Evolutionary conservation across 2,329 filamentous ascomycete genomes (phyloP), one percentile per base, ranked within the genome.

Genomic region (Ceratocystis papillata): DNA sequence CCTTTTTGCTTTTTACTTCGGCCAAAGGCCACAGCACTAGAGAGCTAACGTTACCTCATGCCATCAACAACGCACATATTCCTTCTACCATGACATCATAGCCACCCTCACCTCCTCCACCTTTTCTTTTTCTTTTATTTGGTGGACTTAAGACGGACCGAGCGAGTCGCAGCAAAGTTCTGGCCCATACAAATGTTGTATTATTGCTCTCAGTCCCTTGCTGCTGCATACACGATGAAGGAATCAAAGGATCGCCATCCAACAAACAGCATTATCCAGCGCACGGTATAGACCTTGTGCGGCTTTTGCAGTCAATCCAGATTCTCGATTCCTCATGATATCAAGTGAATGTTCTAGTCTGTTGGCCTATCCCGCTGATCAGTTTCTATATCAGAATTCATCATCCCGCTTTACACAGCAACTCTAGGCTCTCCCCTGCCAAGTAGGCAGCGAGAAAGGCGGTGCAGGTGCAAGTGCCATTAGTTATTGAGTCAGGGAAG

Each of bases 181-280:
- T 41, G 37, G 37, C 1, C 37, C 10, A n/a, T 37, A 8, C 25
- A 17, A 59, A 30, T 20, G 55, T 3, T 59, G 55, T 37, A 59
- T 59, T 59, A 7, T n/a, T 20, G 25, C 20, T 20, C 55, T 10
- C 6, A 33, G 55, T 37, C 20, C 50, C 25, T 33, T 20, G 28
- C 28, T 59, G 28, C 28, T 59, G 55, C 55, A 59, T 59, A 59
- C 55, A 59, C 55, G 55, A 20, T 59, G 55, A 5, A 59, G 53
- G 53, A 15, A 25, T 28, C 53, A 57, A 28, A 59, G 55, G 55
- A 37, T 59, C 30, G 25, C 55, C 17, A 59, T 59, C 8, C 55
- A 37, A 10, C 28, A 59, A 8, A 25, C 46, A n/a, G 22, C 46
- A 20, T 20, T 48, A 48, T 20, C 20, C 46, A 25, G 2, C 17